A percentile compares a stretch with the other conserved stretches of the same genome.
phyloP scores from a whole-genome alignment of 2,329 filamentous ascomycete species.

The Triangularia verruculosa region DNA sequence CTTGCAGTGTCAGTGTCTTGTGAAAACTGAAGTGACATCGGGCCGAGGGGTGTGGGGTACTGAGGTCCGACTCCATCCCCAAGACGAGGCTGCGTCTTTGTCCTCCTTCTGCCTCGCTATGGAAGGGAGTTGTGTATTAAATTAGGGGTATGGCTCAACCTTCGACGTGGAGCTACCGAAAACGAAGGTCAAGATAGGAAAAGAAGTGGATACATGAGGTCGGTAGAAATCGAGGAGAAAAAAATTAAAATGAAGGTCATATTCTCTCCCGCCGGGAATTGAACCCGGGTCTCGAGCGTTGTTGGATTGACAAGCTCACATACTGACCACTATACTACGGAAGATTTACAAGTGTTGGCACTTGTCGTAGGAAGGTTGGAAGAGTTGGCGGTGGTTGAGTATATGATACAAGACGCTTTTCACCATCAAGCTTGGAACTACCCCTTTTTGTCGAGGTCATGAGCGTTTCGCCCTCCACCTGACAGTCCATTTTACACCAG shows the following conservation, averaged over 20 bases:
- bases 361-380: background rate
- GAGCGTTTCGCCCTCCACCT: no score
- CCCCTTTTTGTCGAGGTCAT: background rate
- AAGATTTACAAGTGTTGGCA: conserved; percentile 4
- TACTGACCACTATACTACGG: conserved; percentile 12
- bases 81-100: background rate
- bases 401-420: no score
- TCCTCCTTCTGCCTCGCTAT: background rate
- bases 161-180: no score
- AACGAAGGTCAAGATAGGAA: no score
- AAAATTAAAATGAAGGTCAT: background rate
- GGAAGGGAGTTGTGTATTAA: no score
- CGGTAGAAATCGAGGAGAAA: background rate
- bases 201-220: background rate
- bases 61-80: background rate
- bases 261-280: conserved; percentile 10
- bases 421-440: no score
- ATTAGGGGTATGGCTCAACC: no score
- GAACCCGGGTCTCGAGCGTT: conserved; percentile 11
- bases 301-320: conserved; percentile 10
- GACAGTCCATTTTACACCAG: no score
- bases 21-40: conserved; percentile 1
- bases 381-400: no score
- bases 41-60: background rate
- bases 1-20: background rate